Base-by-base conservation (phyloP, 495 filamentous ascomycete species). In the Aspergillus heteromorphus region DNA sequence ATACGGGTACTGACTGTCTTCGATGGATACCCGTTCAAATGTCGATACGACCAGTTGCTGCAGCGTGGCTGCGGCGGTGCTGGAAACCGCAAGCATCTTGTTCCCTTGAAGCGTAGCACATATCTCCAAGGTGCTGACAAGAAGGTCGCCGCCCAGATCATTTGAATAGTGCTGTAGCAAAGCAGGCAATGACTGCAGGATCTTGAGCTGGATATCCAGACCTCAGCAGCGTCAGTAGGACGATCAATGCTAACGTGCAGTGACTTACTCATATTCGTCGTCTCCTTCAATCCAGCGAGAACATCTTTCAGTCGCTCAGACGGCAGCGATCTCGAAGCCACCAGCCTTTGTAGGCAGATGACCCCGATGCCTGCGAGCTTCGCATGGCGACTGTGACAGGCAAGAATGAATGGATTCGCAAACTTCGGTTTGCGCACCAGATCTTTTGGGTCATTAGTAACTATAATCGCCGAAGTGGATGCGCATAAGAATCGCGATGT, bases 201-300 rank as follows among this genome's bases (percentile, higher is more conserved):
- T 95, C 71, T 97, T 98, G 48, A 98, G 81, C 62, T 98, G 93
- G 2, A 97, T 86, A 67, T 98, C 95, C 45, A 95, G 80, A 29
- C 86, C 91, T 79, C 70, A 61, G 20, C 61, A 70, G 3, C n/a
- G 50, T 79, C 48, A 78, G 68, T 47, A 56, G 16, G 25, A 27
- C 49, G 13, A 19, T 23, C 10, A 18, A 8, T 21, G 21, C 4
- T n/a, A 31, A 10, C 10, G 41, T 3, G 36, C 31, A 43, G 16
- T 34, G 16, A 61, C 65, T 47, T 72, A 85, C 85, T 79, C 54
- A 87, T 56, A 55, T 73, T 76, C 13, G 87, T 86, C 48, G 87
- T 90, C 63, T 97, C 91, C 62, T 85, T 84, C 56, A 98, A 76
- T 1, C 91, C 91, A 48, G 91, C 86, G 11, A 98, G 76, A 23